These are phyloP conservation scores for Diutina mesorugosa DNA, from an alignment of 1,139 yeast genomes.

Conservation along the genomic window DNA sequence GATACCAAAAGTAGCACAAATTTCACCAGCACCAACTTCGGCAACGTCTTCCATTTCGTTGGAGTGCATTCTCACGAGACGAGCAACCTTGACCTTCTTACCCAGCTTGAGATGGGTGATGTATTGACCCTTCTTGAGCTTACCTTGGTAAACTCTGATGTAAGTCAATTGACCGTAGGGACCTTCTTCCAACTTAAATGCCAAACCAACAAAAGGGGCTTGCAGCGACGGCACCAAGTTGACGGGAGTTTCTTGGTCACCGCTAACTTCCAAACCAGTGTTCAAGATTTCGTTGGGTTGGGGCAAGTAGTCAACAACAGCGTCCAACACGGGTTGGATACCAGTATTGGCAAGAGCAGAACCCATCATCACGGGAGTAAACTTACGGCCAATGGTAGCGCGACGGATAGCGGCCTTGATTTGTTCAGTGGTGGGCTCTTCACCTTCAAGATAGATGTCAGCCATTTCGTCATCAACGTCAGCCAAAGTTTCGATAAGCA, in stretches of 20 bases:
- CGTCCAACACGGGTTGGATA: constrained; percentile 87
- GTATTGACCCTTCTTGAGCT: constrained; percentile 78
- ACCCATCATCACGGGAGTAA: constrained; percentile 98
- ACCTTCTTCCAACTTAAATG: constrained; percentile 97
- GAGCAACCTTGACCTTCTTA: constrained; percentile 86
- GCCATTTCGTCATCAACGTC: constrained; percentile 98
- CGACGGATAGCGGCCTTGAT: constrained; percentile 84
- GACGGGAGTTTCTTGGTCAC: constrained; percentile 56
- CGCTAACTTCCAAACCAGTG: constrained; percentile 69
- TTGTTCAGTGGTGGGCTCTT: constrained; percentile 73
- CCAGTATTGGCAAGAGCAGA: constrained; percentile 95
- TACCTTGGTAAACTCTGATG: constrained; percentile 94
- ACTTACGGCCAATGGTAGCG: constrained; percentile 90
- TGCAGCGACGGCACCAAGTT: constrained; percentile 60
- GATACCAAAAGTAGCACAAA: constrained; percentile 97
- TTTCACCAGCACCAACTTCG: constrained; percentile 95
- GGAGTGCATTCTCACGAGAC: constrained; percentile 97
- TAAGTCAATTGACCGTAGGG: constrained; percentile 95
- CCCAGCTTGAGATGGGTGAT: constrained; percentile 87
- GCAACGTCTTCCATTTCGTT: constrained; percentile 97
- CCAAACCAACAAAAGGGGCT: constrained; percentile 87
- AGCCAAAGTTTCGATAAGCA: constrained; percentile 85
- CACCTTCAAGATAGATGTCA: constrained; percentile 80
- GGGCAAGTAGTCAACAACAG: constrained; percentile 92
- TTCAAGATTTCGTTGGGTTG: constrained; percentile 88